A percentile compares a stretch with the other conserved stretches of the same genome.
phyloP scores from a whole-genome alignment of 78 protist species.

The Dictyostelium citrinum region DNA sequence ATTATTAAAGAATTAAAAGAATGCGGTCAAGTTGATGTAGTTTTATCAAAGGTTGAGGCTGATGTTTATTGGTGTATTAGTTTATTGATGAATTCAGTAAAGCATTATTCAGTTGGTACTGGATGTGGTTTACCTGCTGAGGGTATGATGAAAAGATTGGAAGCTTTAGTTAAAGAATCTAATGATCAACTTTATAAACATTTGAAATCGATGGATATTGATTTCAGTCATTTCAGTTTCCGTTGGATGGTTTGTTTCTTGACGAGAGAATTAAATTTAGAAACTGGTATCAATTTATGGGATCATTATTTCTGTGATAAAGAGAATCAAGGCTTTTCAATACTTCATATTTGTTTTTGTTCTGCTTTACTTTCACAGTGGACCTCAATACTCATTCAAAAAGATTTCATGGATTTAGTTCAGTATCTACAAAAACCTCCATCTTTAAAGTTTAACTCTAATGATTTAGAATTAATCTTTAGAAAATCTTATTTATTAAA shows the following conservation, averaged over 20 bases:
- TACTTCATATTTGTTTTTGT: slow-evolving; percentile 58
- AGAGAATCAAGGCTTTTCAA: slow-evolving; percentile 61
- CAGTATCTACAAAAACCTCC: slow-evolving; percentile 48
- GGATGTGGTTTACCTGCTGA: slow-evolving; percentile 77
- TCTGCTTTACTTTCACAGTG: slow-evolving; percentile 20
- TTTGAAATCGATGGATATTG: slow-evolving; percentile 8
- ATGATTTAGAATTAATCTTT: slow-evolving; percentile 16
- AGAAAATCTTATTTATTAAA: slow-evolving; percentile 5
- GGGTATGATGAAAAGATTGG: slow-evolving; percentile 58
- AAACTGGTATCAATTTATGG: slow-evolving; percentile 68
- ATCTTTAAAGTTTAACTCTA: neutral
- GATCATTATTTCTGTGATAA: slow-evolving; percentile 63
- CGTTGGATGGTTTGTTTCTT: slow-evolving; percentile 79
- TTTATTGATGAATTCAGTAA: slow-evolving; percentile 29
- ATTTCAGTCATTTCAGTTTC: slow-evolving; percentile 69
- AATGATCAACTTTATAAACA: slow-evolving; percentile 54
- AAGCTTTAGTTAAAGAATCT: slow-evolving; percentile 31
- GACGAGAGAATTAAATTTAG: slow-evolving; percentile 27
- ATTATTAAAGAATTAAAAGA: slow-evolving; percentile 12
- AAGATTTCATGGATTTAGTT: slow-evolving; percentile 70
- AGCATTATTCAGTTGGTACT: slow-evolving; percentile 40
- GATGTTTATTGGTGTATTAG: slow-evolving; percentile 70
- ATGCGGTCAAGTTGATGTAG: neutral
- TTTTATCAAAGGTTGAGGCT: slow-evolving; percentile 39
- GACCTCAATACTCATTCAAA: slow-evolving; percentile 11